Percentiles rank a stretch among this genome's conserved stretches.
Conservation (phyloP, 176 grass and related monocot genomes). For the Rhynchospora pubera region DNA sequence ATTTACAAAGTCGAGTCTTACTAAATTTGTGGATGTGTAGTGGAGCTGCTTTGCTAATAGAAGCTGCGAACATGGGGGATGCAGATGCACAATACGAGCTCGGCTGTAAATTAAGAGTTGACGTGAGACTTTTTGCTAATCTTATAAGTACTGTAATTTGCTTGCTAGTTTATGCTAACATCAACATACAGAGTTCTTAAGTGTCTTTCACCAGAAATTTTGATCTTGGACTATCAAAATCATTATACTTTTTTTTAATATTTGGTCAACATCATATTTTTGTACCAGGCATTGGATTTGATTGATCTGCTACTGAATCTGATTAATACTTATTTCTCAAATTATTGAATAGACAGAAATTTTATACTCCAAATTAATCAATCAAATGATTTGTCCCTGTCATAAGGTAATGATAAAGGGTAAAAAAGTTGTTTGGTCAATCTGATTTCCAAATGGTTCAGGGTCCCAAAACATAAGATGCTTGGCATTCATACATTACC, state of each 20-base stretch:
- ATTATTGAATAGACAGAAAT: not conserved
- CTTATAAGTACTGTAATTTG: not conserved
- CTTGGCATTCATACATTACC: not conserved
- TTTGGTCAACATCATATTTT: not conserved
- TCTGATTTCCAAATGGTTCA: too few species aligned
- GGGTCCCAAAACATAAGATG: not conserved
- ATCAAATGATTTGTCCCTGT: not conserved
- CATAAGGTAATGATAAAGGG: too few species aligned
- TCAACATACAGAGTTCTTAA: not conserved
- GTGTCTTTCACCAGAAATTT: not conserved
- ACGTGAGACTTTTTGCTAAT: conserved; percentile 28
- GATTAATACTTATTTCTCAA: not conserved
- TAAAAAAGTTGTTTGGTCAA: too few species aligned
- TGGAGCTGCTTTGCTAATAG: conserved; percentile 82
- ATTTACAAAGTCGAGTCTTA: not conserved
- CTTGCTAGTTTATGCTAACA: not conserved
- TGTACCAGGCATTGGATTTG: not conserved
- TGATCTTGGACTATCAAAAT: not conserved
- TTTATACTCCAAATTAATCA: not conserved
- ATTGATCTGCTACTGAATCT: not conserved
- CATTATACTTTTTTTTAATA: not conserved
- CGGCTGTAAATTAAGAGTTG: conserved; percentile 72
- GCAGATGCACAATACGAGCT: conserved; percentile 92
- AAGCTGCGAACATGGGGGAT: conserved; percentile 97
- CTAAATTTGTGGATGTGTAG: conserved; percentile 30